A percentile compares a stretch with the other conserved stretches of the same genome.
phyloP scores from a whole-genome alignment of 2,329 filamentous ascomycete genomes.

The Colletotrichum agaves region DNA sequence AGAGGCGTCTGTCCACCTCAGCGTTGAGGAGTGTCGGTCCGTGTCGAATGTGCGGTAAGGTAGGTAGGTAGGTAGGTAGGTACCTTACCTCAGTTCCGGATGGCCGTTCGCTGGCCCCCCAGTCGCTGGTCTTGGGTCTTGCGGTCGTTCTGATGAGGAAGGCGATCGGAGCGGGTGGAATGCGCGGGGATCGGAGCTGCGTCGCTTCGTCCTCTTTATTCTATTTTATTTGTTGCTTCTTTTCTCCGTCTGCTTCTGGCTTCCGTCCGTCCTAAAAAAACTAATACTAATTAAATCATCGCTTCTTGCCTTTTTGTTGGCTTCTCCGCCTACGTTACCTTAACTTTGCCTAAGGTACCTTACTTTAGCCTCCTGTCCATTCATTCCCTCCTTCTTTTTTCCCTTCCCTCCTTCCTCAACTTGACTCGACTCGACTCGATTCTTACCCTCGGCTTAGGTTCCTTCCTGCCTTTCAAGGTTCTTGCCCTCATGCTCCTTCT shows the following conservation, averaged over 20 bases:
- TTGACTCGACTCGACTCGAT: neutral
- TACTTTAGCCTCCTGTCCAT: neutral
- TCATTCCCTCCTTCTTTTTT: neutral
- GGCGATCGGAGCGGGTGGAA: constrained; percentile 36
- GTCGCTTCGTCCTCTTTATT: constrained; percentile 4
- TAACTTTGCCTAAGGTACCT: neutral
- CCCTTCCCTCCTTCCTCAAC: neutral
- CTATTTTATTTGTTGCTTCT: constrained; percentile 5
- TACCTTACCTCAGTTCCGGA: too few relatives aligned
- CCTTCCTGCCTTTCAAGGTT: neutral
- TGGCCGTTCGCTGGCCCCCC: too few relatives aligned
- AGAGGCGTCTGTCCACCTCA: constrained; percentile 3
- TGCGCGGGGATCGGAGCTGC: constrained; percentile 33
- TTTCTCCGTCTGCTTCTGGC: neutral
- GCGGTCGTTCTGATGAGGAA: constrained; percentile 8
- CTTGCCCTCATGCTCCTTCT: neutral
- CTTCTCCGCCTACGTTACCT: neutral
- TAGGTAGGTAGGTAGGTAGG: too few relatives aligned
- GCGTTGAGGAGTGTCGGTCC: neutral
- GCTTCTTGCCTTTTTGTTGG: neutral
- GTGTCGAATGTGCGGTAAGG: too few relatives aligned
- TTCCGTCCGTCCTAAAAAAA: constrained; percentile 6
- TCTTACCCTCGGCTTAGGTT: neutral
- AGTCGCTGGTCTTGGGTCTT: too few relatives aligned
- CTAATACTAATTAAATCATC: constrained; percentile 10